Evolutionary conservation across 306 rosid genomes (phyloP).

Genomic region (Clitoria ternatea): DNA sequence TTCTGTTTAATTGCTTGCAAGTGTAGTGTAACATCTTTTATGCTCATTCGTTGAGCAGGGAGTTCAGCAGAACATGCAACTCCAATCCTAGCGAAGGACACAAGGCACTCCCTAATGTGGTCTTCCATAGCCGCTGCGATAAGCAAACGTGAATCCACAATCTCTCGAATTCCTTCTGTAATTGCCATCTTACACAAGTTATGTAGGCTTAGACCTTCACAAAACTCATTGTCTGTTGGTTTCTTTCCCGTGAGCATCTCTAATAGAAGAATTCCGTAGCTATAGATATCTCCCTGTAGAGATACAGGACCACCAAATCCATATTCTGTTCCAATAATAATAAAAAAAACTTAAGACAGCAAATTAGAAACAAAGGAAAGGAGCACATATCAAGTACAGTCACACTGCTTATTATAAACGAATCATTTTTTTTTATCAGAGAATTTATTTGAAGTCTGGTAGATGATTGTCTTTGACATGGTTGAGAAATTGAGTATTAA

Average conservation of each 20-base stretch:
- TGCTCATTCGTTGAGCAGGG: not conserved
- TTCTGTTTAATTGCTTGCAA: conserved; percentile 10
- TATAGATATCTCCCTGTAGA: conserved; percentile 18
- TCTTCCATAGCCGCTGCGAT: not conserved
- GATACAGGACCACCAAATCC: not conserved
- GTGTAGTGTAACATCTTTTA: conserved; percentile 10
- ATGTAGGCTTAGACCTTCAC: conserved; percentile 2
- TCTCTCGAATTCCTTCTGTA: not conserved
- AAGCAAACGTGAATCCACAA: not conserved
- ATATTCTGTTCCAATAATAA: not conserved
- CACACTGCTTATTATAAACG: not conserved
- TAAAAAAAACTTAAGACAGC: too few species aligned
- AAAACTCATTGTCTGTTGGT: conserved; percentile 14
- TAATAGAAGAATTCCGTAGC: conserved; percentile 18
- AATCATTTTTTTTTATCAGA: too few species aligned
- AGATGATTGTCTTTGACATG: not conserved
- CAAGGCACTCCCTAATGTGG: not conserved
- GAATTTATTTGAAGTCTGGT: too few species aligned
- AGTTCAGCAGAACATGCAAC: conserved; percentile 28
- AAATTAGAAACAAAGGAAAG: not conserved
- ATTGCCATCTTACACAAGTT: conserved; percentile 4
- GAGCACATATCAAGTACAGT: not conserved
- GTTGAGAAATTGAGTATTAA: not conserved
- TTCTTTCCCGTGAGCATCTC: conserved; percentile 23
- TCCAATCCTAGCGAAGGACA: conserved; percentile 23